Base-by-base conservation (phyloP, 2,329 filamentous ascomycete genomes). In the Colletotrichum zoysiae region DNA sequence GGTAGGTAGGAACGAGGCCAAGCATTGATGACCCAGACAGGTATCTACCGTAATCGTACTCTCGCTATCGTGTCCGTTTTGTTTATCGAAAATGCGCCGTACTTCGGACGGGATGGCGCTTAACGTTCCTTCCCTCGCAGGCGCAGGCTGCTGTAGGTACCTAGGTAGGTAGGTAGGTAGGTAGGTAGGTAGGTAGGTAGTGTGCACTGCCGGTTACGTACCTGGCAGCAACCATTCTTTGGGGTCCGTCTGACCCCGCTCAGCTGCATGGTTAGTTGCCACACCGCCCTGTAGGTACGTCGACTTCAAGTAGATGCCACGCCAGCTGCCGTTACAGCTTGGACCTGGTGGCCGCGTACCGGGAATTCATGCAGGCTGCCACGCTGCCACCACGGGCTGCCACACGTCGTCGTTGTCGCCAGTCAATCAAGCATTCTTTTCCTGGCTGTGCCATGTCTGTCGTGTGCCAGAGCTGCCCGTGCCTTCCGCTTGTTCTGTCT, bases 331-430 rank as follows among this genome's bases (percentile, higher is more conserved):
- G 42, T 14, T 35, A 20, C n/a, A 18, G 51, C 6, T 3, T 18
- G 53, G 44, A 69, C 67, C 23, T 58, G 44, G 26, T 33, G 8
- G 67, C 53, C 53, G 61, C 53, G 67, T 69, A 69, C 23, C 62
- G 48, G 11, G n/a, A 16, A 63, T 42, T 38, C 60, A 53, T 53
- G 60, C 60, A 53, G 35, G 60, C 60, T 63, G 46, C 60, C 46
- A 62, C 35, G n/a, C 55, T 57, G 33, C 56, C 59, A 50, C 44
- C 59, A 62, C 30, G 35, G 33, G 33, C 33, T 51, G 59, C 59
- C 59, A 51, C 46, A 9, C 46, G 44, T n/a, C 18, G 44, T 20
- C 2, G 56, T 35, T 16, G 46, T 50, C 44, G 59, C 59, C 59
- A 62, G 46, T 35, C 44, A 40, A n/a, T 30, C 33, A 38, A 51